Conservation (phyloP, 176 grass and related monocot genomes). For the Carex cristatella region DNA sequence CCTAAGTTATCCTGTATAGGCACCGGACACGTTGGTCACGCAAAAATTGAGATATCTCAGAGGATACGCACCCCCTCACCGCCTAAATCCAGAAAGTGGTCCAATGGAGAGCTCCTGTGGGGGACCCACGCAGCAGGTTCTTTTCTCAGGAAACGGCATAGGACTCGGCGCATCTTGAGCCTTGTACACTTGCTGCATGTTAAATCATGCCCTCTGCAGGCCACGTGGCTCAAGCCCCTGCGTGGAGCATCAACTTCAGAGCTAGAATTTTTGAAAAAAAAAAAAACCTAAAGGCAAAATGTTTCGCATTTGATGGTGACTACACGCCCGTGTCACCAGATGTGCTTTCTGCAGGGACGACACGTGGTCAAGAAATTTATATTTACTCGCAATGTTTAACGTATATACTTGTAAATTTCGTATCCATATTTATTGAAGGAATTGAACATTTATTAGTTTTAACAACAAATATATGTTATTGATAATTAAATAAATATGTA, state of each 20-base stretch:
- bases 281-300: neutral
- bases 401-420: too few species aligned
- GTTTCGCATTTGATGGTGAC: neutral
- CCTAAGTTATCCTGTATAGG: too few species aligned
- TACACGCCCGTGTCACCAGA: neutral
- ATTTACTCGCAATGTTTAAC: too few species aligned
- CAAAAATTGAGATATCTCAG: too few species aligned
- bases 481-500: too few species aligned
- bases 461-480: too few species aligned
- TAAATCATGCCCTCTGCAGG: neutral
- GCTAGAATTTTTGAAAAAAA: neutral
- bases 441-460: too few species aligned
- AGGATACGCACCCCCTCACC: neutral
- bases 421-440: too few species aligned
- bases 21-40: too few species aligned
- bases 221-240: neutral
- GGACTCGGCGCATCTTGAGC: neutral
- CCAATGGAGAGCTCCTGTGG: neutral
- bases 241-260: neutral
- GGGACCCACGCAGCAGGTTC: neutral
- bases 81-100: slow-evolving; percentile 5
- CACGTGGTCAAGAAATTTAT: too few species aligned
- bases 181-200: neutral
- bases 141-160: too few species aligned
- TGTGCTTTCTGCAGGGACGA: neutral